Evolutionary conservation across 495 filamentous ascomycete genomes (phyloP), one percentile per base, ranked within the genome.

Genomic region (Podospora pseudoanserina): DNA sequence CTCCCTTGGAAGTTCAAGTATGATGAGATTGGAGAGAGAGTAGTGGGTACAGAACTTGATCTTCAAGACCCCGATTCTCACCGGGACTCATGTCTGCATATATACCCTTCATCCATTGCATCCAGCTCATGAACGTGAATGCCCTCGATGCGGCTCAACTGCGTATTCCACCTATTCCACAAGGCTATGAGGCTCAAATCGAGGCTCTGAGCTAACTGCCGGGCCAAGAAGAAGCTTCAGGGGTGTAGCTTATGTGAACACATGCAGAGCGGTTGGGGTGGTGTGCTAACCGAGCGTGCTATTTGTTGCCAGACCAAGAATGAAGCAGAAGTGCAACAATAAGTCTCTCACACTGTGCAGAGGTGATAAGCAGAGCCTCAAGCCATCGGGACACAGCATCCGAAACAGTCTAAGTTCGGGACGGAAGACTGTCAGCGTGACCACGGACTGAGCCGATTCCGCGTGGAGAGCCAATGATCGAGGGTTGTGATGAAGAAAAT

Each of bases 371-470:
- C 59, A 15, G 26, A 60, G 59, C 59, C 19, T 28, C 26, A 32
- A 32, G 3, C 49, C 23, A 65, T 34, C 54, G 2, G 23, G 16
- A 60, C 60, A 63, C 23, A 63, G 19, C 62, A 4, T 23, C 5
- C 55, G 54, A 16, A 61, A 55, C 32, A 26, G 64, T 18, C 3
- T 53, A 6, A 60, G 67, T 54, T 59, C 60, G 61, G 61, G 64
- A 13, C 15, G 9, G 39, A 2, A 11, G 39, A 49, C 13, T 11
- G 39, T 49, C 39, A 49, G 39, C 39, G 39, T 49, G 39, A 49
- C 15, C 39, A 49, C 9, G 15, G 9, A 11, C 39, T 49, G 39
- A 49, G 39, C 39, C 39, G 39, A 0, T 11, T 49, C 15, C 39
- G 39, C 7, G 39, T 16, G 39, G 9, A 49, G 15, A 49, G 9